Evolutionary conservation across 805 yeast genomes (phyloP).

Genomic region (Yarrowia sp.): DNA sequence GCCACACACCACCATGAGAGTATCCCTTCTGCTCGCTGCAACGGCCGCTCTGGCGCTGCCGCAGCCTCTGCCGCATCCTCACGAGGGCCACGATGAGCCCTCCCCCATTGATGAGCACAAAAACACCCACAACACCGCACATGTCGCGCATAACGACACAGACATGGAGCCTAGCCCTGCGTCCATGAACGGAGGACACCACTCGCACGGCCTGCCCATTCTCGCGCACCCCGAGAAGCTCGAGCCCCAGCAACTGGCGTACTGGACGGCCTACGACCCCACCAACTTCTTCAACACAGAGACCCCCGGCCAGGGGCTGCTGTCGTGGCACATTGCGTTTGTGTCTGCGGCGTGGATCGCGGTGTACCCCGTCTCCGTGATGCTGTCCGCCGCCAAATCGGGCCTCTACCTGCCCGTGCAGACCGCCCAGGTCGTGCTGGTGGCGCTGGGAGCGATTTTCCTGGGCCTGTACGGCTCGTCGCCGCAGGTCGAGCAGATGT

Average conservation of each 20-base stretch:
- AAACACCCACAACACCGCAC: neutral
- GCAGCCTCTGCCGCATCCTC: neutral
- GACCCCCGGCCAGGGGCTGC: conserved; percentile 51
- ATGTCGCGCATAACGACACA: neutral
- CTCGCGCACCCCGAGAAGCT: conserved; percentile 55
- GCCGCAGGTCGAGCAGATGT: conserved; percentile 50
- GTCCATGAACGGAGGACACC: conserved; percentile 21
- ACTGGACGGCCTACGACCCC: conserved; percentile 77
- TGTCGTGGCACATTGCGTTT: conserved; percentile 54
- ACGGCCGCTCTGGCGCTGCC: conserved; percentile 1
- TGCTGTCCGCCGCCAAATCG: conserved; percentile 59
- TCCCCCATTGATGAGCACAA: neutral
- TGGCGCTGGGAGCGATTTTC: conserved; percentile 54
- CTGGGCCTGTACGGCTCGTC: conserved; percentile 58
- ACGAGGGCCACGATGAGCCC: neutral
- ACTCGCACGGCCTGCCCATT: conserved; percentile 73
- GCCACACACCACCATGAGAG: neutral
- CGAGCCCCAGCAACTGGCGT: conserved; percentile 66
- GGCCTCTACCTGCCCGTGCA: conserved; percentile 59
- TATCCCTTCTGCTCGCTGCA: neutral
- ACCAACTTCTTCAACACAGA: conserved; percentile 58
- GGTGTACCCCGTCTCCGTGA: conserved; percentile 65
- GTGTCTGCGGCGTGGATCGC: conserved; percentile 48
- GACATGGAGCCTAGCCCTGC: conserved; percentile 17
- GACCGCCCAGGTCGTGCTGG: conserved; percentile 48